Evolutionary conservation across 2,329 filamentous ascomycete species (phyloP), one percentile per base, ranked within the genome.

Genomic region (Ophiostoma australiae): DNA sequence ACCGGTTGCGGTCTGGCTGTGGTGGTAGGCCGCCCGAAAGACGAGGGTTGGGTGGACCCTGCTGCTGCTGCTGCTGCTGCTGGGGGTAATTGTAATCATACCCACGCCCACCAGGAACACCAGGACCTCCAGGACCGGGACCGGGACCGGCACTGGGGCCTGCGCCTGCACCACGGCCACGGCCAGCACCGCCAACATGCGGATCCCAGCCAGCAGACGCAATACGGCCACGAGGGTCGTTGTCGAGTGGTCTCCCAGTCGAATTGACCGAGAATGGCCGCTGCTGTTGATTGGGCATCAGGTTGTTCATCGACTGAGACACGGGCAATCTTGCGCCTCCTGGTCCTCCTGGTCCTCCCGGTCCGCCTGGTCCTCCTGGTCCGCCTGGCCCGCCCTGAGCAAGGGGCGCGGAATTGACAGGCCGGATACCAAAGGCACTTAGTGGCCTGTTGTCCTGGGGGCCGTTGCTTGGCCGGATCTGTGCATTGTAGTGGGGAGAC

Each of bases 391-490:
- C 63, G 63, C 63, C 37, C 11, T 5, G 35, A 6, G 66, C n/a
- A 31, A 35, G 11, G 23, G 35, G 35, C 6, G 33, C 20, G 1
- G 6, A 17, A 76, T 75, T 82, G 74, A 77, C 82, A 76, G 80
- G 85, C 74, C 83, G 85, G 75, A 84, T 86, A 52, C 85, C 84
- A 75, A 87, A 87, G 0, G 85, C 82, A 74, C 84, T 83, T 70
- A 80, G 79, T 1, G 85, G 83, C 2, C 83, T 82, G 72, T 85
- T 84, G 37, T 58, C 27, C 35, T 79, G 79, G 0, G 82, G 81
- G 3, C 80, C 81, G 4, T 82, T 82, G 11, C 83, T 82, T 35
- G 84, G 80, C 6, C 85, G 84, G 4, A 85, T 77, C 55, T 83
- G 82, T 2, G 84, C 78, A 73, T 83, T 83, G 72, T 80, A 82